These are phyloP conservation scores for Sporothrix inflata DNA, from an alignment of 2,329 filamentous ascomycete genomes.

Conservation along the genomic window DNA sequence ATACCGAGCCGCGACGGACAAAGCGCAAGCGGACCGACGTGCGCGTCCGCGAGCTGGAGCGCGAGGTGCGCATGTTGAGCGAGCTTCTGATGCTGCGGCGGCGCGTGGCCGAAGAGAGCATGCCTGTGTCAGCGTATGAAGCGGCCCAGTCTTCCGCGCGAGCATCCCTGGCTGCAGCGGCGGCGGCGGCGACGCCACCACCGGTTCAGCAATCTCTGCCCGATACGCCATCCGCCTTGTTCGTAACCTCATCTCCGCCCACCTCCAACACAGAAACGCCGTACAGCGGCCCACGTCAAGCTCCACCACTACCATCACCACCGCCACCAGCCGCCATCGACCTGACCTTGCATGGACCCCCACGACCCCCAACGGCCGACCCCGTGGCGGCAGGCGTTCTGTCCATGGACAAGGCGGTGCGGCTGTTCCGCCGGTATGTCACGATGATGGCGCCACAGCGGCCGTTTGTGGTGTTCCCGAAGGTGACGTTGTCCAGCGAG, in stretches of 20 bases:
- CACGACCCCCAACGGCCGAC: not conserved
- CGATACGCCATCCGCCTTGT: not conserved
- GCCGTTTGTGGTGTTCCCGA: conserved; percentile 32
- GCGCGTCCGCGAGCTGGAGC: conserved; percentile 76
- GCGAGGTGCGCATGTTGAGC: conserved; percentile 68
- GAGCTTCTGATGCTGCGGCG: conserved; percentile 26
- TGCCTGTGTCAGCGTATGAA: not conserved
- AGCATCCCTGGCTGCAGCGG: not conserved
- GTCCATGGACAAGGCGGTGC: conserved; percentile 24
- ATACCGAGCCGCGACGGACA: conserved; percentile 30
- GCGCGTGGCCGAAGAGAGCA: not conserved
- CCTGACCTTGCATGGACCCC: not conserved
- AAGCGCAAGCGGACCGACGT: conserved; percentile 53
- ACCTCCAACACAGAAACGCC: not conserved
- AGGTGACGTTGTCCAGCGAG: conserved; percentile 10
- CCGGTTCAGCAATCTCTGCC: not conserved
- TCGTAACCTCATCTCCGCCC: not conserved
- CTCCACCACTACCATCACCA: not conserved
- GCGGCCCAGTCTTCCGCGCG: not conserved
- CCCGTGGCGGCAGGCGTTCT: conserved; percentile 29
- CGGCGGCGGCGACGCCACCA: not conserved
- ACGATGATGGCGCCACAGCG: conserved; percentile 31
- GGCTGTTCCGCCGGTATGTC: conserved; percentile 29
- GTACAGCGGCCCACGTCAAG: not conserved
- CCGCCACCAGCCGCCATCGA: not conserved